Conservation (phyloP, 179 eudicot genomes). For the Heliamphora pulchella region DNA sequence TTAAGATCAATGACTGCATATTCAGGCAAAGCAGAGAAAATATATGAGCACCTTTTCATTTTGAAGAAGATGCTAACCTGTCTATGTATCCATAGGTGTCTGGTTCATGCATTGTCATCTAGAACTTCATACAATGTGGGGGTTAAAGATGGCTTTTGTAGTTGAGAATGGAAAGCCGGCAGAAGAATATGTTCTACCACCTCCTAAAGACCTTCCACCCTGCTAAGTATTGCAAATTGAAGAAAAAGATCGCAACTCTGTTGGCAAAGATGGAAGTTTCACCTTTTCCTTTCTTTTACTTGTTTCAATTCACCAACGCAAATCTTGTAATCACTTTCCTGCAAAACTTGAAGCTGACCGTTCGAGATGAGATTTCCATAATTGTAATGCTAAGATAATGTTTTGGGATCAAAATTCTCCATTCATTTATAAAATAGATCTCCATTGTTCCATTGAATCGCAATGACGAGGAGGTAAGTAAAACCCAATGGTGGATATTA, state of each 20-base stretch:
- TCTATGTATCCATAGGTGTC: conserved; percentile 25
- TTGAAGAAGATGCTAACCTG: conserved; percentile 2
- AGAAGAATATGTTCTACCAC: conserved; percentile 32
- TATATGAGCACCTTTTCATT: neutral
- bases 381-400: conserved; percentile 10
- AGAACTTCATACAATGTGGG: conserved; percentile 45
- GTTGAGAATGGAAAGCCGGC: conserved; percentile 38
- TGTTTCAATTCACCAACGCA: neutral
- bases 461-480: neutral
- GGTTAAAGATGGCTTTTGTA: conserved; percentile 36
- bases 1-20: too few relatives aligned
- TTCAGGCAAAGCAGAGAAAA: too few relatives aligned
- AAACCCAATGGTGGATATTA: neutral
- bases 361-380: conserved; percentile 16
- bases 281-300: neutral
- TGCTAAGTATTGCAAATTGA: conserved; percentile 20
- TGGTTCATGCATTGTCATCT: conserved; percentile 49
- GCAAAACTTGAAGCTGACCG: conserved; percentile 17
- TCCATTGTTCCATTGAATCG: neutral
- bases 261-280: neutral
- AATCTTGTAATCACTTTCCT: neutral
- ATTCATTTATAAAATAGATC: conserved; percentile 1
- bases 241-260: neutral
- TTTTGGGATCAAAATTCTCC: conserved; percentile 15
- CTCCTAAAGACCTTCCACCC: conserved; percentile 40